Evolutionary conservation across 345 rosid genomes (phyloP).

Genomic region (Aethionema arabicum): DNA sequence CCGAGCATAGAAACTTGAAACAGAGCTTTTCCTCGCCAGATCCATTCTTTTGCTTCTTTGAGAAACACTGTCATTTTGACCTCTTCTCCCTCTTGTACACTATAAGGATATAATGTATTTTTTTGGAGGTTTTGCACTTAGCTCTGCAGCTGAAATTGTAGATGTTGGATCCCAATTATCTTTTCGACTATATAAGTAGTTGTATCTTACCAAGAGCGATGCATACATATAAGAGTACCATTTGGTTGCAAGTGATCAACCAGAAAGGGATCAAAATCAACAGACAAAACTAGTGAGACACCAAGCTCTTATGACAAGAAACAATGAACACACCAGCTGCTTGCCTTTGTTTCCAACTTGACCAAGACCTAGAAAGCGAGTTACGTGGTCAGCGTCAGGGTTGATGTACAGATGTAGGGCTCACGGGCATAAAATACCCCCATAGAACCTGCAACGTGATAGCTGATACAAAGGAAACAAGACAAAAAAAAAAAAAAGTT

Average conservation of each 20-base stretch:
- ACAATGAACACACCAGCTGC: constrained; percentile 55
- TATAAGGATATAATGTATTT: constrained; percentile 68
- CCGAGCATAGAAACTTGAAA: constrained; percentile 81
- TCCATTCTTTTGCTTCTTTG: constrained; percentile 75
- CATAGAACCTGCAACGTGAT: constrained; percentile 87
- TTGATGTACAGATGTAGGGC: constrained; percentile 82
- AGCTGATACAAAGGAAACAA: constrained; percentile 47
- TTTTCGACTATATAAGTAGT: background rate
- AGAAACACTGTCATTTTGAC: constrained; percentile 39
- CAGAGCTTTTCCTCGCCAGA: constrained; percentile 61
- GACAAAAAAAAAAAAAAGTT: constrained; percentile 9
- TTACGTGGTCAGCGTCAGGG: constrained; percentile 64
- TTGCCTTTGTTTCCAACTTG: constrained; percentile 86
- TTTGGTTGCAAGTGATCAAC: constrained; percentile 16
- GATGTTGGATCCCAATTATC: constrained; percentile 44
- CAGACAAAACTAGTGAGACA: background rate
- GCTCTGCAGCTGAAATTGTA: constrained; percentile 73
- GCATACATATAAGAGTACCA: background rate
- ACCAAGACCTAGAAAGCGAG: constrained; percentile 94
- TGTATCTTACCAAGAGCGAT: constrained; percentile 13
- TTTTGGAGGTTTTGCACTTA: constrained; percentile 65
- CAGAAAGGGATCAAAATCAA: background rate
- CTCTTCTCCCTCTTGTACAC: constrained; percentile 57
- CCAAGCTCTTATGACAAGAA: constrained; percentile 3
- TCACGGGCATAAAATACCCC: constrained; percentile 84